A percentile compares a stretch with the other conserved stretches of the same genome.
These are phyloP conservation scores for Trichoderma oligosporum DNA, from an alignment of 2,329 filamentous ascomycete species.

Conservation along the genomic window DNA sequence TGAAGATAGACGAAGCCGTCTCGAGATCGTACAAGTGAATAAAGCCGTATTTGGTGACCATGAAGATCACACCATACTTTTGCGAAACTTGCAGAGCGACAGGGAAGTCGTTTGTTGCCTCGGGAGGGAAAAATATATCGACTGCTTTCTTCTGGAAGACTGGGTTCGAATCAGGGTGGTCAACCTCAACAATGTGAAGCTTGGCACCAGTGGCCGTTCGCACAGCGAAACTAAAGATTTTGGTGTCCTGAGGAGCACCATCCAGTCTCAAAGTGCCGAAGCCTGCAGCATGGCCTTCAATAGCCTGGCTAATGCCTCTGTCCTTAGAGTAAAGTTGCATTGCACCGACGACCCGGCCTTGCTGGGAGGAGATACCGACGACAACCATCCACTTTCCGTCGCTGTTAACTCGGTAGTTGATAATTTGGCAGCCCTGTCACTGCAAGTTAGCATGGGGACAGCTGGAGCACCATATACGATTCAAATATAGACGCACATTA, in stretches of 20 bases:
- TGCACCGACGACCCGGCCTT: constrained; percentile 87
- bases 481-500: constrained; percentile 53
- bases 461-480: background rate
- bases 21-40: constrained; percentile 98
- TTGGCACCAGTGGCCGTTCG: constrained; percentile 86
- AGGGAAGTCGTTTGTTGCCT: constrained; percentile 95
- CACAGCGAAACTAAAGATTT: constrained; percentile 95
- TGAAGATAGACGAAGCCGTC: constrained; percentile 92
- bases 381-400: constrained; percentile 99
- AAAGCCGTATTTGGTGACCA: constrained; percentile 98
- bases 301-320: constrained; percentile 93
- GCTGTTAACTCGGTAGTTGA: constrained; percentile 95
- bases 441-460: background rate
- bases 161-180: constrained; percentile 85
- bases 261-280: constrained; percentile 89
- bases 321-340: constrained; percentile 98
- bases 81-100: constrained; percentile 96
- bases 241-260: constrained; percentile 83
- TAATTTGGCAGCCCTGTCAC: constrained; percentile 86
- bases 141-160: constrained; percentile 93
- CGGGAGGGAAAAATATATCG: constrained; percentile 94
- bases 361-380: constrained; percentile 90
- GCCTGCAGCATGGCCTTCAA: constrained; percentile 93
- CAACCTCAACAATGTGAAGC: constrained; percentile 95
- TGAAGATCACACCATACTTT: constrained; percentile 94